Evolutionary conservation across 208 protist species (phyloP).

Genomic region (Trichomonas tenax): DNA sequence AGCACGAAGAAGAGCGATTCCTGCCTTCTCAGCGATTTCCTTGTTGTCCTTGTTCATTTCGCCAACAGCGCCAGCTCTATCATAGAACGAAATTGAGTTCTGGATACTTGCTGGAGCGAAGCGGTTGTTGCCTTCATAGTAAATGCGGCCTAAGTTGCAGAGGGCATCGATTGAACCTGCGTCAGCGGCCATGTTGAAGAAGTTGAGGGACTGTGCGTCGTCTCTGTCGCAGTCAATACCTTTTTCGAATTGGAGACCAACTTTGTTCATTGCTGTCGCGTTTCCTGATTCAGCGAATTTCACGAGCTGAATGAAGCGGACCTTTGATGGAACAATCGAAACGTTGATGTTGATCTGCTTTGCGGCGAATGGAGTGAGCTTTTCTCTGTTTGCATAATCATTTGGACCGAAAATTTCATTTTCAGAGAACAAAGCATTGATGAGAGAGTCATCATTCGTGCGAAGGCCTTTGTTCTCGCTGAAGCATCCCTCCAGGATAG

Average conservation of each 20-base stretch:
- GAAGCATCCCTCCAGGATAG: not conserved
- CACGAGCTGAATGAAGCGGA: not conserved
- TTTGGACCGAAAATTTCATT: not conserved
- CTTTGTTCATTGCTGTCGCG: not conserved
- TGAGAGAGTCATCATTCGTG: not conserved
- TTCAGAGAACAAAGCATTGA: not conserved
- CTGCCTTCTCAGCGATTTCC: not conserved
- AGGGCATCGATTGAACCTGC: not conserved
- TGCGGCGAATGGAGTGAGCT: not conserved
- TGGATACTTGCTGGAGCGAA: not conserved
- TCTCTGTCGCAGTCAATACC: not conserved
- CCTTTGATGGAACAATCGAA: not conserved
- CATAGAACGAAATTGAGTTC: not conserved
- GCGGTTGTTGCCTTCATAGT: not conserved
- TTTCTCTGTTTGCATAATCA: not conserved
- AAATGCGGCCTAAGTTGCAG: not conserved
- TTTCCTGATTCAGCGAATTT: not conserved
- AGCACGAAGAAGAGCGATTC: slow-evolving; percentile 17
- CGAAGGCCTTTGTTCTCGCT: not conserved
- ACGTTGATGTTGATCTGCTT: not conserved
- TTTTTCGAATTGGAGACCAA: not conserved
- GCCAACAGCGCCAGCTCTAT: not conserved
- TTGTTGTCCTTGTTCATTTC: not conserved
- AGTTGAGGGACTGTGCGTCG: not conserved
- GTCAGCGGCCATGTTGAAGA: not conserved